phyloP scores from a whole-genome alignment of 2,329 filamentous ascomycete genomes.

The Ophiocordyceps australis region DNA sequence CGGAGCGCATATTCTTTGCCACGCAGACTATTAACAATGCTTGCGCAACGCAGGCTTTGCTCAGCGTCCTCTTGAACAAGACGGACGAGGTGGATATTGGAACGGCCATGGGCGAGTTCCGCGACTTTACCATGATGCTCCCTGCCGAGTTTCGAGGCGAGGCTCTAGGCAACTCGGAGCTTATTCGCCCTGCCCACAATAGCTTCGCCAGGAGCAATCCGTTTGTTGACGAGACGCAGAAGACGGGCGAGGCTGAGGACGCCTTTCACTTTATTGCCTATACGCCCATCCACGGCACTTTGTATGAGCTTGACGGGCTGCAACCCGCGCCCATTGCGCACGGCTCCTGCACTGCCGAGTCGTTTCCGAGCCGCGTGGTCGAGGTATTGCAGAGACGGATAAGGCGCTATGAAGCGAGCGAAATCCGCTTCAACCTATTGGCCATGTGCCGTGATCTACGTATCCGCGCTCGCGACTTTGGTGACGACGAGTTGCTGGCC shows the following conservation, averaged over 20 bases:
- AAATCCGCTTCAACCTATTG: conserved; percentile 92
- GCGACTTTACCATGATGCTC: conserved; percentile 73
- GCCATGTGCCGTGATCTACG: conserved; percentile 80
- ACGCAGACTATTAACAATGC: conserved; percentile 97
- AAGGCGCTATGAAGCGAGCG: conserved; percentile 62
- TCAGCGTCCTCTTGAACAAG: conserved; percentile 84
- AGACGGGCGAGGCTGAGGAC: conserved; percentile 54
- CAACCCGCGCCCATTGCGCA: conserved; percentile 87
- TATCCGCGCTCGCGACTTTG: conserved; percentile 58
- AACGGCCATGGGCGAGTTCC: conserved; percentile 53
- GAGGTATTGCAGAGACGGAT: conserved; percentile 75
- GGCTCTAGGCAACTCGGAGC: conserved; percentile 42
- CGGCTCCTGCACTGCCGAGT: conserved; percentile 48
- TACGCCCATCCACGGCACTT: conserved; percentile 55
- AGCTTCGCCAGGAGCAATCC: conserved; percentile 77
- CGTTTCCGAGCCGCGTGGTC: conserved; percentile 68
- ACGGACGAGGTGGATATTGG: conserved; percentile 55
- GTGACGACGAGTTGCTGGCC: conserved; percentile 61
- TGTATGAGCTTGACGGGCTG: conserved; percentile 92
- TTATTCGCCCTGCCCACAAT: conserved; percentile 70
- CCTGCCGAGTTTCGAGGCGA: conserved; percentile 53
- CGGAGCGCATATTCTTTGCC: conserved; percentile 78
- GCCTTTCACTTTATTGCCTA: conserved; percentile 98
- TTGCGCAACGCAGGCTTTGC: conserved; percentile 86
- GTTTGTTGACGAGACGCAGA: conserved; percentile 78